Evolutionary conservation across 2,329 filamentous ascomycete species (phyloP).

Genomic region (Hymenoscyphus fructigenus): DNA sequence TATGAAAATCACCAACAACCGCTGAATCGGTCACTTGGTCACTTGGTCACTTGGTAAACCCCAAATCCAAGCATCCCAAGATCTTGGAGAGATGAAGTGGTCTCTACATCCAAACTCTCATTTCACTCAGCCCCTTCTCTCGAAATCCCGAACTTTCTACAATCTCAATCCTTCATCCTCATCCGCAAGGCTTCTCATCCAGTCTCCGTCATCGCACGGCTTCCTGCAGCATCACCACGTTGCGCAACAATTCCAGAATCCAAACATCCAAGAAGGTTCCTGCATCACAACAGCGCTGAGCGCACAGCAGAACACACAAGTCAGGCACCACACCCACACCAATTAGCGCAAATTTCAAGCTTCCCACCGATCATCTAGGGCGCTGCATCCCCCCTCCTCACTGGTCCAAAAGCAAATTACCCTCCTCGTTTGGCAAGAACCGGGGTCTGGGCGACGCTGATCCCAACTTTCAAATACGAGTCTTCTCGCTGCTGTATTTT

Average conservation of each 20-base stretch:
- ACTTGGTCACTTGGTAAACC: neutral
- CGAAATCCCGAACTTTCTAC: neutral
- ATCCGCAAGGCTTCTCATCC: neutral
- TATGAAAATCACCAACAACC: neutral
- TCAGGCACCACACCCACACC: neutral
- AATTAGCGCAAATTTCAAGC: neutral
- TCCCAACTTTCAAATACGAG: neutral
- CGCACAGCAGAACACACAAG: neutral
- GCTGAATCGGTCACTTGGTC: neutral
- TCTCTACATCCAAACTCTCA: neutral
- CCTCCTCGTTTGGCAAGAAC: neutral
- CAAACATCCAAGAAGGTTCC: too few species aligned
- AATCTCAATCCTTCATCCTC: neutral
- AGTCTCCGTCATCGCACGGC: neutral
- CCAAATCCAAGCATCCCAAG: neutral
- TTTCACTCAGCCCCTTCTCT: neutral
- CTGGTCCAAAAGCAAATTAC: constrained; percentile 1
- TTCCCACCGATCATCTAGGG: neutral
- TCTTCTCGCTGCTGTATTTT: neutral
- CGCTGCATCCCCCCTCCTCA: neutral
- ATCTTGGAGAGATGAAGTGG: neutral
- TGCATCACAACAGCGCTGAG: neutral
- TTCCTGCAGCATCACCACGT: neutral
- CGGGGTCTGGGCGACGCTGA: neutral
- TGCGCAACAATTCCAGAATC: neutral